Evolutionary conservation across 768 basidiomycete genomes (phyloP).

Genomic region (Podaxis sp.): DNA sequence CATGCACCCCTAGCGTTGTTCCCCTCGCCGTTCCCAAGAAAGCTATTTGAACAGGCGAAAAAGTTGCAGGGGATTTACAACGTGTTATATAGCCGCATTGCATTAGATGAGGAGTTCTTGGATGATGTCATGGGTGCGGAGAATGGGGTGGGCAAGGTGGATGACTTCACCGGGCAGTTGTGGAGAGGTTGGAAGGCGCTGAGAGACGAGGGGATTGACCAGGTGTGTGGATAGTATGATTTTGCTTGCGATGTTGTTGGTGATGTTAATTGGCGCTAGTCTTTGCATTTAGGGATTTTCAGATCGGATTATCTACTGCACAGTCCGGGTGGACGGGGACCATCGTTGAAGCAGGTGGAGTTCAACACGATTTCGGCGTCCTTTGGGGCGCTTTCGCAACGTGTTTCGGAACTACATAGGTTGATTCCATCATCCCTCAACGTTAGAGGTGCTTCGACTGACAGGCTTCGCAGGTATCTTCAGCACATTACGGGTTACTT

Average conservation of each 20-base stretch:
- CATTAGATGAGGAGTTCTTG: constrained; percentile 75
- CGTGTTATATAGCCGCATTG: constrained; percentile 78
- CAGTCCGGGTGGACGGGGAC: constrained; percentile 32
- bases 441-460: background rate
- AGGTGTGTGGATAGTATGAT: constrained; percentile 29
- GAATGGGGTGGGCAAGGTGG: constrained; percentile 74
- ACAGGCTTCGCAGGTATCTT: constrained; percentile 54
- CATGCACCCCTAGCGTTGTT: constrained; percentile 89
- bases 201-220: constrained; percentile 55
- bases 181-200: constrained; percentile 86
- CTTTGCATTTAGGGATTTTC: constrained; percentile 85
- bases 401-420: constrained; percentile 73
- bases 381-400: constrained; percentile 78
- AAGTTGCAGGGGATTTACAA: constrained; percentile 79
- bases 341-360: constrained; percentile 87
- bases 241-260: background rate
- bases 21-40: constrained; percentile 82
- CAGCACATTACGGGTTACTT: constrained; percentile 66
- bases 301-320: constrained; percentile 95
- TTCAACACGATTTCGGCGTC: constrained; percentile 97
- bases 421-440: constrained; percentile 26
- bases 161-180: constrained; percentile 81
- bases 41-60: constrained; percentile 63
- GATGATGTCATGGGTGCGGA: constrained; percentile 83
- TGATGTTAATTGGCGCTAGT: constrained; percentile 38